Base-by-base conservation (phyloP, 192 early-diverging fungal species). In the Mycoemilia scoparia region DNA sequence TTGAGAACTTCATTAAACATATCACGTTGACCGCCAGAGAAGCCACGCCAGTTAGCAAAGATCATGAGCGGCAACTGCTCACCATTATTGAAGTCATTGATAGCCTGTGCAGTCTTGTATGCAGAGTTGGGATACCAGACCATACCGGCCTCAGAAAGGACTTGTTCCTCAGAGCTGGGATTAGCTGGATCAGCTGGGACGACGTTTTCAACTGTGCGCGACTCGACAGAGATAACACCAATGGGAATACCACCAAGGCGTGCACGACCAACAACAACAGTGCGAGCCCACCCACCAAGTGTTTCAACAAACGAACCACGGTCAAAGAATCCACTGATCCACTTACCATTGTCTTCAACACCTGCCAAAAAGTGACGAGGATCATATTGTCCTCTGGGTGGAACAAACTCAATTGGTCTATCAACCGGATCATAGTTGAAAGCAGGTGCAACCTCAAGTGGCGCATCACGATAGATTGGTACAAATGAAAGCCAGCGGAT, bases 11-110 rank as follows among this genome's bases (percentile, higher is more conserved):
- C 93, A 58, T 91, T 82, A 70, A 78, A 96, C 86, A 97, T 92
- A 60, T 97, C 93, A 51, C 81, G 81, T 58, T 97, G 93, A 41
- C 93, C 93, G 36, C 93, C 93, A 18, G 86, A 87, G 73, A 97
- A 97, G 33, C 90, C 93, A 64, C 93, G 84, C 93, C 93, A 97
- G 82, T 97, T 97, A 56, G 93, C 93, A 76, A 97, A 93, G 59
- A 97, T 84, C 45, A 97, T 88, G 50, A 97, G 66, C 13, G 93
- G 93, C 41, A 97, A 66, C 46, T 91, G 87, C 61, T 97, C 93
- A 53, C 92, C 92, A 46, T 90, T 82, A 71, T 95, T 93, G 30
- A 97, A 95, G 64, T 97, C 93, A 48, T 82, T 79, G 60, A 97
- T 97, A 0, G 93, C 90, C 65, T 97, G 93, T 9, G 93, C 88